Base-by-base conservation (phyloP, 2,329 filamentous ascomycete species). In the Gnomoniopsis sp. region DNA sequence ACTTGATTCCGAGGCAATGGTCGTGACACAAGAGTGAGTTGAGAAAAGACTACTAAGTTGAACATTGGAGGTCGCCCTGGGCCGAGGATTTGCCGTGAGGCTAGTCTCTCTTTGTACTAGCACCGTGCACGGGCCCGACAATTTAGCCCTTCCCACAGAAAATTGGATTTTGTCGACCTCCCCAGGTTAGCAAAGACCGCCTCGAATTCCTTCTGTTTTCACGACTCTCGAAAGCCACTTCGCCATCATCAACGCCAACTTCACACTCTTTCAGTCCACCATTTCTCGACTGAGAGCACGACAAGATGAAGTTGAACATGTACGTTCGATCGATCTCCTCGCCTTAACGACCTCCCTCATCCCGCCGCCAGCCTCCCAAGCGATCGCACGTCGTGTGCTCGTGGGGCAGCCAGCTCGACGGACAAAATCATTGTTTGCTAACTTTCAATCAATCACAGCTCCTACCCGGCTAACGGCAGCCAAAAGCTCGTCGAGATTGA, bases 401-500 rank as follows among this genome's bases (percentile, higher is more conserved):
- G 48, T 47, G 54, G 38, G 54, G 54, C 38, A 19, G 30, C 49
- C 49, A 38, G 48, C 34, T 43, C 49, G 33, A 49, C 23, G n/a
- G 50, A 41, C 26, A 22, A 55, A 41, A 6, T 49, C 22, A 44
- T 23, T 44, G 6, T 3, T 49, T 52, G 49, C 56, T 61, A 51
- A 59, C 56, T 58, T n/a, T 52, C 14, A 19, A 17, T 36, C 10
- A 6, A 33, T 43, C 15, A 86, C 82, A 84, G 86, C 74, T 83
- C 80, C 72, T 96, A 93, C 88, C 95, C 95, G 83, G 91, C 93
- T 88, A 98, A 98, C 84, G 95, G 95, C 88, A 95, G 92, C 76
- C 95, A 99, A 82, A 99, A 99, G 87, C 87, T 99, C 78, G 88
- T 99, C 84, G 96, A 99, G 72, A 83, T 99, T 73, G 95, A 99